Evolutionary conservation across 2,329 filamentous ascomycete genomes (phyloP).

Genomic region (Tolypocladium sp.): DNA sequence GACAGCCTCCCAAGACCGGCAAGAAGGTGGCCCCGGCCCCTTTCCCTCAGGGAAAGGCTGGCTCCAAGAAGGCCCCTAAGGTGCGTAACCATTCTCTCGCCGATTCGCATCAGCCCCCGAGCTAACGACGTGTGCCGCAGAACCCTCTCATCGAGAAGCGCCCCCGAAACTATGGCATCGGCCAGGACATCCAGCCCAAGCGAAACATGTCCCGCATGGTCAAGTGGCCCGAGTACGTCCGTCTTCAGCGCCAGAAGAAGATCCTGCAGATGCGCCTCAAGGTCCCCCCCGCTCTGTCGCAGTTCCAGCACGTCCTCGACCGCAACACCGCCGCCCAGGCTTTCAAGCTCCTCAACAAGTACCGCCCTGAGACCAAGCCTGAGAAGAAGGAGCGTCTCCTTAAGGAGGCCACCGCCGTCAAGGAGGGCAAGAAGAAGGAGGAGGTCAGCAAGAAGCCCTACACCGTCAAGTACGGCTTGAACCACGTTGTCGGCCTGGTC

Average conservation of each 20-base stretch:
- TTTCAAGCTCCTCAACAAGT: conserved; percentile 99
- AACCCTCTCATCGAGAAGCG: conserved; percentile 99
- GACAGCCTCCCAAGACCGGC: conserved; percentile 97
- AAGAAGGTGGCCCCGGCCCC: conserved; percentile 98
- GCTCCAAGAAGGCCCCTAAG: conserved; percentile 91
- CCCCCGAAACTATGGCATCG: conserved; percentile 94
- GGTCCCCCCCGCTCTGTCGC: conserved; percentile 92
- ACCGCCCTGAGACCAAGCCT: conserved; percentile 96
- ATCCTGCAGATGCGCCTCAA: conserved; percentile 98
- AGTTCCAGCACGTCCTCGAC: conserved; percentile 97
- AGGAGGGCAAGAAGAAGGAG: conserved; percentile 99
- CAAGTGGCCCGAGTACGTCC: conserved; percentile 99
- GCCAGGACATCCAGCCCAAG: conserved; percentile 95
- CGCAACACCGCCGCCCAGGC: conserved; percentile 93
- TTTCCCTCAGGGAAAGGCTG: conserved; percentile 89
- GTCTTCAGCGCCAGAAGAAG: conserved; percentile 88
- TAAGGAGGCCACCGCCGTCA: conserved; percentile 95
- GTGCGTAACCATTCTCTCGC: conserved; percentile 45
- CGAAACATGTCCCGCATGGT: conserved; percentile 97
- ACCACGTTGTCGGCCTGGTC: conserved; percentile 95
- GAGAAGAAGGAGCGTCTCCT: conserved; percentile 99
- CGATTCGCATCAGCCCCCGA: neutral
- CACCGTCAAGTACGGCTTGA: conserved; percentile 98
- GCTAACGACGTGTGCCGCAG: conserved; percentile 33
- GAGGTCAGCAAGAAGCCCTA: conserved; percentile 99